These are phyloP conservation scores for Neurospora sp. DNA, from an alignment of 495 filamentous ascomycete species.

Conservation along the genomic window DNA sequence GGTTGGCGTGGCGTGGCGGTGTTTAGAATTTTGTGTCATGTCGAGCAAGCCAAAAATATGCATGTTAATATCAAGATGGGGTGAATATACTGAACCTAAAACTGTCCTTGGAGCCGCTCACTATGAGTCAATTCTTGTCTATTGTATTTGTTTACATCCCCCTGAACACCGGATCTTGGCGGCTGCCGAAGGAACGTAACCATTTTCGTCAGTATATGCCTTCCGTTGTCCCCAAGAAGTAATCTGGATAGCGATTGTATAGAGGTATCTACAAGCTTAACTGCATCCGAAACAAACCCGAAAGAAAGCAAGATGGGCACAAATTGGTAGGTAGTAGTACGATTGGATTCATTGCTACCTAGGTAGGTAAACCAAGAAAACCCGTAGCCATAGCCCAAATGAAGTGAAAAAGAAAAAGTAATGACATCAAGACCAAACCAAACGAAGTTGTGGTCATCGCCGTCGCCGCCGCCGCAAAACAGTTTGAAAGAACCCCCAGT, in stretches of 20 bases:
- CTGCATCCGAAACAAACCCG: neutral
- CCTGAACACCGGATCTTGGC: neutral
- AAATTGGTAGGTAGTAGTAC: neutral
- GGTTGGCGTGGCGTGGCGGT: neutral
- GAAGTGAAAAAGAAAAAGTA: neutral
- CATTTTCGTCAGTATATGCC: neutral
- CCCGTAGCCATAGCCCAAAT: neutral
- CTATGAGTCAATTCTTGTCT: neutral
- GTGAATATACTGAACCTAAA: neutral
- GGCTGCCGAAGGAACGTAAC: neutral
- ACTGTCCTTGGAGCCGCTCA: neutral
- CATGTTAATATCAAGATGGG: neutral
- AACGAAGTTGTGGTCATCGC: neutral
- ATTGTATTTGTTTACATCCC: neutral
- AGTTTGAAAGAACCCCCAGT: neutral
- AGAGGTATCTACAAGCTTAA: too few relatives aligned
- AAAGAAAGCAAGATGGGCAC: neutral
- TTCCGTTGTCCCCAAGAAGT: too few relatives aligned
- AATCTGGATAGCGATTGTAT: too few relatives aligned
- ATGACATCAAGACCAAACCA: neutral
- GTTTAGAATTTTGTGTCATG: neutral
- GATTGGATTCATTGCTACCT: neutral
- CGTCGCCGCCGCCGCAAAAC: neutral
- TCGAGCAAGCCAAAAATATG: neutral
- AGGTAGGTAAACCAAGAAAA: neutral